Evolutionary conservation across 164 flowering plant genomes (phyloP), one percentile per base, ranked within the genome.

Genomic region (Malania oleifera): DNA sequence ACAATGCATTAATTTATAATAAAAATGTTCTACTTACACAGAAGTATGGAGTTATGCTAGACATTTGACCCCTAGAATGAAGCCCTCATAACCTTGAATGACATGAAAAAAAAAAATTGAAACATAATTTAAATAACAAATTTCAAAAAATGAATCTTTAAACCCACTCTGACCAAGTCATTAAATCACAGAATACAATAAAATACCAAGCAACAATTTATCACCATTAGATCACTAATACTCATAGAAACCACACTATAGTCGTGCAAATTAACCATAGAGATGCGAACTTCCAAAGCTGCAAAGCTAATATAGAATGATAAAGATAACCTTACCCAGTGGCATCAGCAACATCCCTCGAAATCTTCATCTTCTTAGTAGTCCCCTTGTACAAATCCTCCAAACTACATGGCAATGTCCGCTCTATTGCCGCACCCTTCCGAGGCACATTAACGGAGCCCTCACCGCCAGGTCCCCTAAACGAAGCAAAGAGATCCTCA

Each of bases 381-480:
- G 93, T 84, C 22, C 98, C 98, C 73, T 86, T 92, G 31, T 89
- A 87, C 68, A 92, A 72, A 63, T 92, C 96, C 74, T 92, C 98
- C 73, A 92, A 75, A 61, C 85, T 84, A 73, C 98, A 92, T 12
- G 73, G 73, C 66, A 92, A 68, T 1, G 71, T 62, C 54, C 80
- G 54, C 75, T 92, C 96, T 22, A 89, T 87, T 0, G 91, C 65
- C 3, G 84, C 64, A 0, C 67, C 84, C 63, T 89, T 89, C 52
- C 91, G 59, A 5, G 57, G 73, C 26, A 50, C 58, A 64, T 56
- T 58, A 5, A 64, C 66, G 0, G 86, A 73, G 15, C 77, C 75
- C 62, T 76, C 85, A 0, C 79, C 84, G 2, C 69, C 83, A 0
- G 73, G 82, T 2, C 82, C 77, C 23, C 83, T 73, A 12, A 82